phyloP scores from a whole-genome alignment of 169 alveolate genomes.

The Cardiosporidium cionae region DNA sequence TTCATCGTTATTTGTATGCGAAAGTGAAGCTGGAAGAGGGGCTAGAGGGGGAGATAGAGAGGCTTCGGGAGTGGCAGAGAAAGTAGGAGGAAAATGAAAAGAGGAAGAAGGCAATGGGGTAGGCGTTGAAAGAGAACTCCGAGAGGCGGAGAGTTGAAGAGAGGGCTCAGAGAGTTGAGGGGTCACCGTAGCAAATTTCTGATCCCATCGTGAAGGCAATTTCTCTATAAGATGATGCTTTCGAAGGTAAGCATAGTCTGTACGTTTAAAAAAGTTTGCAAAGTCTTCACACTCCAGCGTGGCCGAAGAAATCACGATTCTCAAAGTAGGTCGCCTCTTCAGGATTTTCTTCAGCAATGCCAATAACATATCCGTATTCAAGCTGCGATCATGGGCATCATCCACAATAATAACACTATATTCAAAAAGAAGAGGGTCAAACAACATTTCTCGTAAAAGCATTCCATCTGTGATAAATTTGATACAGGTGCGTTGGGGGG shows the following conservation, averaged over 20 bases:
- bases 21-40: no score
- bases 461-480: conserved; percentile 99
- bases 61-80: no score
- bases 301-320: background rate
- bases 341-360: conserved; percentile 70
- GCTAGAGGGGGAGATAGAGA: no score
- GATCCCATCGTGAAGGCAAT: background rate
- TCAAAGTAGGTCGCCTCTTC: background rate
- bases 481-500: conserved; percentile 18
- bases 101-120: no score
- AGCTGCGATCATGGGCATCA: conserved; percentile 98
- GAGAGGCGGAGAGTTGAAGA: no score
- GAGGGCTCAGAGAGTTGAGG: no score
- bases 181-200: no score
- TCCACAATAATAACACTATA: conserved; percentile 94
- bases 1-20: no score
- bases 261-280: background rate
- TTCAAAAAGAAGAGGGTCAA: conserved; percentile 42
- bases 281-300: background rate
- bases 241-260: background rate
- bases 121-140: no score
- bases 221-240: background rate
- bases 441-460: conserved; percentile 79
- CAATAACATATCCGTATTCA: conserved; percentile 92
- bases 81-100: no score